phyloP scores from a whole-genome alignment of 345 rosid species.

The Toxicodendron radicans region DNA sequence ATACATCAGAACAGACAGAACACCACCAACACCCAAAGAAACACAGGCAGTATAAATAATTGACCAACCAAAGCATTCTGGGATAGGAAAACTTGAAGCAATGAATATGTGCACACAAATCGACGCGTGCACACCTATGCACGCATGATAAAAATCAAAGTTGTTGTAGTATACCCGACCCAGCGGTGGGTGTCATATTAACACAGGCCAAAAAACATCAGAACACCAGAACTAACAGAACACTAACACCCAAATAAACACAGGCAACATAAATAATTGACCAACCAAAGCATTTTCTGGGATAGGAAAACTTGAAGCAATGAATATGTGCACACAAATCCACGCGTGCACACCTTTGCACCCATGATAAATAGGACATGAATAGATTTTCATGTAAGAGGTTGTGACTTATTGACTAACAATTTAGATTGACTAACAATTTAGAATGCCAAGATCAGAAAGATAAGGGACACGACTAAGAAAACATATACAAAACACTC shows the following conservation, averaged over 20 bases:
- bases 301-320: constrained; percentile 47
- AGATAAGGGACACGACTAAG: not conserved
- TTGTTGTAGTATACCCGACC: too few relatives aligned
- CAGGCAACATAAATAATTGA: constrained; percentile 48
- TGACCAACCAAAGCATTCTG: constrained; percentile 48
- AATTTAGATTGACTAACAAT: not conserved
- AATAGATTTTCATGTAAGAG: constrained; percentile 16
- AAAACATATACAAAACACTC: not conserved
- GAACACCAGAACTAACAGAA: too few relatives aligned
- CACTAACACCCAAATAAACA: too few relatives aligned
- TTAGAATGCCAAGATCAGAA: constrained; percentile 14
- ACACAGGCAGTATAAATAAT: constrained; percentile 50
- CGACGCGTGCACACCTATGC: constrained; percentile 41
- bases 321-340: constrained; percentile 43
- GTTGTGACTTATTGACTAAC: not conserved
- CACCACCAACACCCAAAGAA: too few relatives aligned
- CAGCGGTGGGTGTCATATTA: too few relatives aligned
- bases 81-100: constrained; percentile 46
- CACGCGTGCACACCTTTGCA: constrained; percentile 38
- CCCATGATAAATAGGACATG: constrained; percentile 36
- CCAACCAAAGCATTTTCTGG: constrained; percentile 47
- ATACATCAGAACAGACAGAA: too few relatives aligned
- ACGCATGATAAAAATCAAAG: constrained; percentile 43
- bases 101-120: constrained; percentile 41
- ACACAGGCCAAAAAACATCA: too few relatives aligned